Conservation (phyloP, 2,329 filamentous ascomycete genomes). For the Fusarium sterilihyphosum region DNA sequence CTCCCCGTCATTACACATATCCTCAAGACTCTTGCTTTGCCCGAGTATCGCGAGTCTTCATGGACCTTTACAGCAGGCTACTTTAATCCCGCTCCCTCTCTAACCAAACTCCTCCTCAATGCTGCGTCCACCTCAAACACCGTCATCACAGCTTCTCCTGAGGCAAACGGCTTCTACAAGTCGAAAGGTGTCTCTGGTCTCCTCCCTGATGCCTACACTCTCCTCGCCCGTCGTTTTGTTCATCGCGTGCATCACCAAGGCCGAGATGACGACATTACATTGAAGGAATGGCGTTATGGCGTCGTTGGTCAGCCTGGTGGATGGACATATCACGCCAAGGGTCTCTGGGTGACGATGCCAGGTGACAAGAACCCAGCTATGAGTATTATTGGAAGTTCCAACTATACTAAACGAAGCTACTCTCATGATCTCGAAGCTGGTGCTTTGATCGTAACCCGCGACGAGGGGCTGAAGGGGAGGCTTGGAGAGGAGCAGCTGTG, state of each 20-base stretch:
- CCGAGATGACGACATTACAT: conserved; percentile 66
- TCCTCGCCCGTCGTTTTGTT: conserved; percentile 85
- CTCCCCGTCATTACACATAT: conserved; percentile 82
- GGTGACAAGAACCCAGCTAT: conserved; percentile 74
- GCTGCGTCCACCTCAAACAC: conserved; percentile 77
- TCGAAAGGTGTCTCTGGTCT: conserved; percentile 90
- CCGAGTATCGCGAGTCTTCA: conserved; percentile 72
- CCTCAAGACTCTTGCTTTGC: conserved; percentile 71
- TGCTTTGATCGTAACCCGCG: conserved; percentile 82
- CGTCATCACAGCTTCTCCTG: conserved; percentile 90
- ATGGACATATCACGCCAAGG: conserved; percentile 99
- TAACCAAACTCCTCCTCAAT: conserved; percentile 81
- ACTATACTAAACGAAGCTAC: conserved; percentile 96
- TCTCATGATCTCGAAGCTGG: conserved; percentile 91
- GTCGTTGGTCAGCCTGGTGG: conserved; percentile 82
- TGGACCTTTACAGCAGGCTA: conserved; percentile 99
- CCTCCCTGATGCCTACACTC: conserved; percentile 90
- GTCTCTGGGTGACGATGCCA: conserved; percentile 86
- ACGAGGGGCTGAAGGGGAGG: conserved; percentile 75
- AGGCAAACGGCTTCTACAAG: conserved; percentile 94
- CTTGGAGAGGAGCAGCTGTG: conserved; percentile 84
- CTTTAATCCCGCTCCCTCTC: conserved; percentile 92
- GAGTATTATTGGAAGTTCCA: conserved; percentile 88
- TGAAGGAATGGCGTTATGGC: conserved; percentile 90
- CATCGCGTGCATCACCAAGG: conserved; percentile 61